Percentiles rank a stretch among this genome's conserved stretches.
These are phyloP conservation scores for Nyctanthes arbortristis DNA, from an alignment of 257 asterid species.

Conservation along the genomic window DNA sequence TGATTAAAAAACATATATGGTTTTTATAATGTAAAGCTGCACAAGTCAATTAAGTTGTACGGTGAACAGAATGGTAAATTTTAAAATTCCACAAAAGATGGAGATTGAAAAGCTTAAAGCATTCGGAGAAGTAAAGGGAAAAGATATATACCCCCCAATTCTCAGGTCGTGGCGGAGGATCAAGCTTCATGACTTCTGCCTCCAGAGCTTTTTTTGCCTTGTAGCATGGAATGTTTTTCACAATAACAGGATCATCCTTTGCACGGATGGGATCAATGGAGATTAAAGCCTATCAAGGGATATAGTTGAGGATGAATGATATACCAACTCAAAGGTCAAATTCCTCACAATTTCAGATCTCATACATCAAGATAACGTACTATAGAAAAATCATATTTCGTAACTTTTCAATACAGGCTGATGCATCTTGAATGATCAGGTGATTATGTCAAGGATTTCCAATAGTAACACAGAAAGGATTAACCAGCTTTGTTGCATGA, in stretches of 20 bases:
- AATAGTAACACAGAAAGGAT: no score
- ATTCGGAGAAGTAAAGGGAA: constrained; percentile 13
- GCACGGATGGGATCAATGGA: constrained; percentile 92
- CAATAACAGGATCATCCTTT: constrained; percentile 77
- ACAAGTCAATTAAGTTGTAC: not conserved
- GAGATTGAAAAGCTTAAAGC: not conserved
- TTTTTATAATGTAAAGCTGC: not conserved
- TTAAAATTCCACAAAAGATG: not conserved
- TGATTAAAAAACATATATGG: not conserved
- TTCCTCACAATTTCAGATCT: no score
- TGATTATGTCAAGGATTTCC: no score
- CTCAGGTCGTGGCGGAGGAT: constrained; percentile 84
- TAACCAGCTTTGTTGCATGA: no score
- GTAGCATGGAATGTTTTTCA: constrained; percentile 74
- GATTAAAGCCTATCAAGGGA: constrained; percentile 70
- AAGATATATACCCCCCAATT: constrained; percentile 77
- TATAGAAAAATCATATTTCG: no score
- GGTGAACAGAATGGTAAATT: not conserved
- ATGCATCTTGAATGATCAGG: no score
- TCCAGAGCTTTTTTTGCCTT: constrained; percentile 81
- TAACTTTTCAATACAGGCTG: no score
- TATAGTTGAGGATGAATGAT: constrained; percentile 17
- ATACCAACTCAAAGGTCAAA: not conserved
- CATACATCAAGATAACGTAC: not conserved
- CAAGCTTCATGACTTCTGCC: constrained; percentile 83